Evolutionary conservation across 495 filamentous ascomycete species (phyloP).

Genomic region (Daldinia loculata): DNA sequence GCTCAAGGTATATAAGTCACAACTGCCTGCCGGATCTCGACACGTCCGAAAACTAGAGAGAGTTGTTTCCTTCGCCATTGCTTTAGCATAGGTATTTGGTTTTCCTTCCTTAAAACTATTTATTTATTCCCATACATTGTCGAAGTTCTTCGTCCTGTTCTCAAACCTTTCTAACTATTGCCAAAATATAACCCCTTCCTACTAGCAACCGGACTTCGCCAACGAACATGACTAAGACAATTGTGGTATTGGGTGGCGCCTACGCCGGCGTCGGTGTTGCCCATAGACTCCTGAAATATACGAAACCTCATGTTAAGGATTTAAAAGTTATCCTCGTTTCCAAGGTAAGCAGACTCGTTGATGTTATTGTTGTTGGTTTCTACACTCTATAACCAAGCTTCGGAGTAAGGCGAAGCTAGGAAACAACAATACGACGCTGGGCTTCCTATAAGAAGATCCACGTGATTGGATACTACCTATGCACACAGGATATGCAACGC

Average conservation of each 20-base stretch:
- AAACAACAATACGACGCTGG: background rate
- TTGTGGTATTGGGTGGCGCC: constrained; percentile 65
- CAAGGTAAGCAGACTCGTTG: constrained; percentile 47
- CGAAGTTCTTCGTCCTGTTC: background rate
- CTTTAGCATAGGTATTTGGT: background rate
- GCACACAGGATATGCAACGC: background rate
- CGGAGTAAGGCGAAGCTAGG: background rate
- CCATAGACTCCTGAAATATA: constrained; percentile 62
- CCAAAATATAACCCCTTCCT: background rate
- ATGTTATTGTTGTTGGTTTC: background rate
- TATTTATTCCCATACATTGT: background rate
- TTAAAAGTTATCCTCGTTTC: constrained; percentile 58
- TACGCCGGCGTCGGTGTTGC: constrained; percentile 60
- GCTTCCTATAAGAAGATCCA: background rate
- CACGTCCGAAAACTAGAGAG: background rate
- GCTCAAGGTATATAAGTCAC: constrained; percentile 16
- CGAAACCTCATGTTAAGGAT: constrained; percentile 45
- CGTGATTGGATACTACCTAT: constrained; percentile 12
- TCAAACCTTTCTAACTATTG: background rate
- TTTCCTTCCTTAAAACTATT: background rate
- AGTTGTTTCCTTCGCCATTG: background rate
- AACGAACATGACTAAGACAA: constrained; percentile 50
- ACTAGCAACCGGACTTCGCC: constrained; percentile 30
- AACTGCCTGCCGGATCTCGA: background rate
- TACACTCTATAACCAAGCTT: background rate